Evolutionary conservation across 192 early-diverging fungal genomes (phyloP).

Genomic region (Thoreauomyces humboldtii): DNA sequence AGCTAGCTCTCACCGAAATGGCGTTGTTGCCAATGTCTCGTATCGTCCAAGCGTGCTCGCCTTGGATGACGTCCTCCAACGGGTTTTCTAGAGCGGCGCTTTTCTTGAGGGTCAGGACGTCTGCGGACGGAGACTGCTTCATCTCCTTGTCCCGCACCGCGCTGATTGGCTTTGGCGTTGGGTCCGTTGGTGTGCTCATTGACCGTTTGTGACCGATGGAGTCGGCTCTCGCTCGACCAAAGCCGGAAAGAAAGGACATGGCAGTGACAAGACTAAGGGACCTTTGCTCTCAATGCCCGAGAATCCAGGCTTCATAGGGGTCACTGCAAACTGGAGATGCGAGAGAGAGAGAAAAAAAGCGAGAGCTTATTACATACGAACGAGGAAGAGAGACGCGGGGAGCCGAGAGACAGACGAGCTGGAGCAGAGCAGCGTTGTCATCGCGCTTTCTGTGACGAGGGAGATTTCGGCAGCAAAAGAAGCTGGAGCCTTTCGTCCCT

Average conservation of each 20-base stretch:
- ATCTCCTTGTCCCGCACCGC: neutral
- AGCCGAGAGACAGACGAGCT: no score
- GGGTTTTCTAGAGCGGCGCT: slow-evolving; percentile 22
- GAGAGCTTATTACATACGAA: no score
- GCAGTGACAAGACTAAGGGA: no score
- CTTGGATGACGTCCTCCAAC: slow-evolving; percentile 36
- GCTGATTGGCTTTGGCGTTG: neutral
- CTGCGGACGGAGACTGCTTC: slow-evolving; percentile 14
- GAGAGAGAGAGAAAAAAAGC: no score
- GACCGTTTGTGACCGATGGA: slow-evolving; percentile 11
- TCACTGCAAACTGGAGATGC: no score
- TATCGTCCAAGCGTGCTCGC: slow-evolving; percentile 59
- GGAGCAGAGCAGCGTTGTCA: no score
- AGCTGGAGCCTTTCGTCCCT: no score
- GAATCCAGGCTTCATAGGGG: no score
- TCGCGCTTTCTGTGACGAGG: no score
- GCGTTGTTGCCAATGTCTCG: slow-evolving; percentile 79
- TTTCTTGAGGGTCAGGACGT: slow-evolving; percentile 12
- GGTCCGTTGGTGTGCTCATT: slow-evolving; percentile 10
- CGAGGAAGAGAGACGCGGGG: no score
- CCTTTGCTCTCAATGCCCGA: no score
- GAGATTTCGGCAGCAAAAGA: no score
- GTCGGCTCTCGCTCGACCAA: neutral
- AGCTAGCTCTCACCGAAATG: slow-evolving; percentile 48
- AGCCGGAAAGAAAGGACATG: slow-evolving; percentile 9